Conservation (phyloP, 116 monocot genomes). For the Dioscorea cayenensis region DNA sequence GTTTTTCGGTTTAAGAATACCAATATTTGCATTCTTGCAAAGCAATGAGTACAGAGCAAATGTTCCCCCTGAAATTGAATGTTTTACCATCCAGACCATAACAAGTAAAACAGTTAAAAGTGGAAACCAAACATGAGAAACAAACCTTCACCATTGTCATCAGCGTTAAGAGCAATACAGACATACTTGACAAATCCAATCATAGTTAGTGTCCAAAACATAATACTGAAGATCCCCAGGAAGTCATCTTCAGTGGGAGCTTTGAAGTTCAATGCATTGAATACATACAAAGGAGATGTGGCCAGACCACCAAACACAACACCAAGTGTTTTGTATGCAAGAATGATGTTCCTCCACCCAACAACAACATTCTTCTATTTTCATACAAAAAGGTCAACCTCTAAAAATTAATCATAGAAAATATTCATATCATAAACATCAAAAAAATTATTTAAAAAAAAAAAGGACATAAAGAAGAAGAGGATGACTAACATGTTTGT, state of each 20-base stretch:
- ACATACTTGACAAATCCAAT: slow-evolving; percentile 40
- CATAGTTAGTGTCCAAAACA: slow-evolving; percentile 32
- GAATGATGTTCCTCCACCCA: neutral
- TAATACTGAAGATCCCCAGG: slow-evolving; percentile 18
- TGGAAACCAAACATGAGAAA: neutral
- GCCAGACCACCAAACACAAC: slow-evolving; percentile 25
- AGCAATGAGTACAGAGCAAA: neutral
- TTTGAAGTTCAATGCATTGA: slow-evolving; percentile 2
- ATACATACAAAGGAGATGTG: slow-evolving; percentile 24
- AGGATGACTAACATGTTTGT: too few relatives aligned
- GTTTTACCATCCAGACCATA: too few relatives aligned
- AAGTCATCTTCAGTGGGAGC: slow-evolving; percentile 1
- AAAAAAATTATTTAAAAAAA: too few relatives aligned
- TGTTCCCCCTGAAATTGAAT: neutral
- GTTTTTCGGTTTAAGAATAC: neutral
- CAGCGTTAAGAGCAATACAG: slow-evolving; percentile 28
- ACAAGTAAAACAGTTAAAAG: neutral
- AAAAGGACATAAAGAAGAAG: too few relatives aligned
- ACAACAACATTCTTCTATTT: neutral
- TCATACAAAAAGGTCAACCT: neutral
- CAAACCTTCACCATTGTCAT: slow-evolving; percentile 37
- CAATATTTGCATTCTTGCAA: neutral
- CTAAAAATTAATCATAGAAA: too few relatives aligned
- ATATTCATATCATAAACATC: too few relatives aligned
- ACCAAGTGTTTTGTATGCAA: slow-evolving; percentile 9